A percentile compares a stretch with the other conserved stretches of the same genome.
These are phyloP conservation scores for Entonaema liquescens DNA, from an alignment of 495 filamentous ascomycete genomes.

Conservation along the genomic window DNA sequence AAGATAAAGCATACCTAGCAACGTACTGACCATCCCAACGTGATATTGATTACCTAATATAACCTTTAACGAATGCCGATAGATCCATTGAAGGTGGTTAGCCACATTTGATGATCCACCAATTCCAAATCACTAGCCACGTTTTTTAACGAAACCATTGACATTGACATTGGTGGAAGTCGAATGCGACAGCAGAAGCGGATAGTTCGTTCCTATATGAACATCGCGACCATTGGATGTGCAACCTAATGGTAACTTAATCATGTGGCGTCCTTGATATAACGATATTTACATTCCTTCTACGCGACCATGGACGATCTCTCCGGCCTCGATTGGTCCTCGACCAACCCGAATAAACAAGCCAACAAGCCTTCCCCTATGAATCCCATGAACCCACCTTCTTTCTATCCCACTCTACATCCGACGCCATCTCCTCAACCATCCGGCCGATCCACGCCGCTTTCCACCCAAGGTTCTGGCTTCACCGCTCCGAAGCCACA, in stretches of 20 bases:
- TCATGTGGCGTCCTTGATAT: slow-evolving; percentile 40
- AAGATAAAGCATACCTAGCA: too few relatives aligned
- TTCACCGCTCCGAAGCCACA: slow-evolving; percentile 61
- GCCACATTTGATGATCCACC: not conserved
- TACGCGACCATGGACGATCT: slow-evolving; percentile 62
- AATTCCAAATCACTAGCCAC: slow-evolving; percentile 15
- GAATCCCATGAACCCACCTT: slow-evolving; percentile 52
- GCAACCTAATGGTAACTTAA: slow-evolving; percentile 16
- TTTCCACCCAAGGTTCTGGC: slow-evolving; percentile 64
- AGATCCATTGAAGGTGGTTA: too few relatives aligned
- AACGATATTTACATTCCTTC: slow-evolving; percentile 24
- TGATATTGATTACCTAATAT: not conserved
- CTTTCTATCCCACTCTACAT: slow-evolving; percentile 67
- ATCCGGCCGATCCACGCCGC: slow-evolving; percentile 75
- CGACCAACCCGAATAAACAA: slow-evolving; percentile 48
- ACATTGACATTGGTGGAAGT: not conserved
- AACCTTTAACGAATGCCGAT: too few relatives aligned
- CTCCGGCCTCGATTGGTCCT: slow-evolving; percentile 62
- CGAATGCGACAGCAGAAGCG: slow-evolving; percentile 29
- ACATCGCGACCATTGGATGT: slow-evolving; percentile 12
- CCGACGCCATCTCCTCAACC: slow-evolving; percentile 66
- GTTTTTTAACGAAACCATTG: slow-evolving; percentile 3
- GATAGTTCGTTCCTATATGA: slow-evolving; percentile 20
- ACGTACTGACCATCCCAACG: too few relatives aligned
- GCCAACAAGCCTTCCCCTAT: slow-evolving; percentile 56